Evolutionary conservation across 2,329 filamentous ascomycete species (phyloP).

Genomic region (Atkinsonella texensis): DNA sequence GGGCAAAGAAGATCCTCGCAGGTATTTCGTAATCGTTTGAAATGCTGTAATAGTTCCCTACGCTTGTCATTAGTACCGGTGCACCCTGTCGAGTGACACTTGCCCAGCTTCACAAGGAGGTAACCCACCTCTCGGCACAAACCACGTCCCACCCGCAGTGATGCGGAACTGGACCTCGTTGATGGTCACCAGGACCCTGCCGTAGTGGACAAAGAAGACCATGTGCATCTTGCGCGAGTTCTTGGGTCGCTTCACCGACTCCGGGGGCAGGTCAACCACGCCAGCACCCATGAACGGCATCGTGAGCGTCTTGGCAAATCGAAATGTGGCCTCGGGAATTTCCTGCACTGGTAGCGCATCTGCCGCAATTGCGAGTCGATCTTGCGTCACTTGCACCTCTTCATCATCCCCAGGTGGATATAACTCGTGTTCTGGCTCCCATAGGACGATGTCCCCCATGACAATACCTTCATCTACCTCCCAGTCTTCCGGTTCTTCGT

Average conservation of each 20-base stretch:
- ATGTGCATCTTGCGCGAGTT: conserved; percentile 95
- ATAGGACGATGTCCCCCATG: conserved; percentile 50
- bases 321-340: conserved; percentile 59
- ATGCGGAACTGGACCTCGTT: conserved; percentile 69
- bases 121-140: conserved; percentile 80
- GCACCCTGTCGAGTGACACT: too few relatives aligned
- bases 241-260: conserved; percentile 76
- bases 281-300: conserved; percentile 81
- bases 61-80: neutral
- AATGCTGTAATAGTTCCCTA: conserved; percentile 92
- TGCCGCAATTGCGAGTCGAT: conserved; percentile 44
- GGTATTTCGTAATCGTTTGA: conserved; percentile 61
- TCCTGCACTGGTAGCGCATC: conserved; percentile 44
- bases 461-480: conserved; percentile 55
- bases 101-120: too few relatives aligned
- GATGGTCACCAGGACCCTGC: conserved; percentile 69
- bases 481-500: conserved; percentile 54
- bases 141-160: conserved; percentile 79
- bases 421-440: conserved; percentile 45
- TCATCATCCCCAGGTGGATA: conserved; percentile 43
- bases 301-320: conserved; percentile 78
- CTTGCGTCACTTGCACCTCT: conserved; percentile 38
- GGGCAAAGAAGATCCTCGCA: conserved; percentile 71
- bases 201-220: conserved; percentile 82
- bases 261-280: conserved; percentile 76